Conservation (phyloP, 768 basidiomycete species). For the Amanita phalloides region DNA sequence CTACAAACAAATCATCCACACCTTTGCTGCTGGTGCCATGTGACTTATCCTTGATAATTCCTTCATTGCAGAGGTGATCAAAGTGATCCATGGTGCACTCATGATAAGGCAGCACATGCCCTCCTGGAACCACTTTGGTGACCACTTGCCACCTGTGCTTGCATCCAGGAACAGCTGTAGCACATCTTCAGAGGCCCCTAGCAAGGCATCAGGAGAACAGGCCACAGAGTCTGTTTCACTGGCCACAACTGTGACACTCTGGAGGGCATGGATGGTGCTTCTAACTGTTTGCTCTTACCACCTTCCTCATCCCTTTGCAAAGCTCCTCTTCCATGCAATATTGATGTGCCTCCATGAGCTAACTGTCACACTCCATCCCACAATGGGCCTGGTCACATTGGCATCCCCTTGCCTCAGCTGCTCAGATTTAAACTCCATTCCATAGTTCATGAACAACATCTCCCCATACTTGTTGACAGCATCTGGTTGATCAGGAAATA, state of each 20-base stretch:
- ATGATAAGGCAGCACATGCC: constrained; percentile 8
- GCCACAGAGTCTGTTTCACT: constrained; percentile 19
- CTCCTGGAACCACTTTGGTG: constrained; percentile 14
- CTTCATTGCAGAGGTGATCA: neutral
- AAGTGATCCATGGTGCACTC: constrained; percentile 3
- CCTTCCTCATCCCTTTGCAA: neutral
- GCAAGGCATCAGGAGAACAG: constrained; percentile 14
- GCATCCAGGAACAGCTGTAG: constrained; percentile 15
- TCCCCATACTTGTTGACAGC: constrained; percentile 5
- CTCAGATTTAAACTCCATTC: constrained; percentile 7
- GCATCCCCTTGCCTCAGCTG: constrained; percentile 8
- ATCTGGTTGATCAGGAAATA: neutral
- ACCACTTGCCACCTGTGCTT: constrained; percentile 15
- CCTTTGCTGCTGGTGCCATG: neutral
- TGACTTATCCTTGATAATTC: neutral
- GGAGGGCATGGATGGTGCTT: constrained; percentile 13
- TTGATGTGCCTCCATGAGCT: constrained; percentile 12
- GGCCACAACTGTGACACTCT: constrained; percentile 13
- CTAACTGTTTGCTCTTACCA: constrained; percentile 2
- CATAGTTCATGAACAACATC: constrained; percentile 12
- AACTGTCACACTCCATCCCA: constrained; percentile 6
- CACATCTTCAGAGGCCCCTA: constrained; percentile 15
- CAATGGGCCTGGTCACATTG: neutral
- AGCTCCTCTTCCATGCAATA: constrained; percentile 12
- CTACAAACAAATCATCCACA: neutral